These are phyloP conservation scores for Sarocladium oryzae DNA, from an alignment of 2,329 filamentous ascomycete genomes.

Conservation along the genomic window DNA sequence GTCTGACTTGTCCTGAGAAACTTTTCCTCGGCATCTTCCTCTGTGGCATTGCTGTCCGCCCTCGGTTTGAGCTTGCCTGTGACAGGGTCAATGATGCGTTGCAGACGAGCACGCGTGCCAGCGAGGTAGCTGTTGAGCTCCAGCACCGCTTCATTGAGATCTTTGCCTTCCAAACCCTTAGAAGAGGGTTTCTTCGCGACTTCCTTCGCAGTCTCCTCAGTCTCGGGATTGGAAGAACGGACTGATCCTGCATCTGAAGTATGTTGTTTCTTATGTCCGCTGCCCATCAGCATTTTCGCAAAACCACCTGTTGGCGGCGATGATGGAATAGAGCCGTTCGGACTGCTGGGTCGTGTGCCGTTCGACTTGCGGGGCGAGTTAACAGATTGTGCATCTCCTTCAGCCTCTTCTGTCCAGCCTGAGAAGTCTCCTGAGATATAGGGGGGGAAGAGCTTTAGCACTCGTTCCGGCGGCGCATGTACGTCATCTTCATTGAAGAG, in stretches of 20 bases:
- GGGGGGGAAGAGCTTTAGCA: conserved; percentile 77
- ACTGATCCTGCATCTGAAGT: conserved; percentile 54
- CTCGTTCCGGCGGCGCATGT: conserved; percentile 80
- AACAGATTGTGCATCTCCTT: background rate
- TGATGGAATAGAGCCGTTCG: conserved; percentile 20
- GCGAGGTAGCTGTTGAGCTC: conserved; percentile 85
- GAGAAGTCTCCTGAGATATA: conserved; percentile 79
- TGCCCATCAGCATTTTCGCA: conserved; percentile 46
- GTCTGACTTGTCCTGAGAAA: conserved; percentile 42
- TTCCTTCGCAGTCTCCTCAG: conserved; percentile 38
- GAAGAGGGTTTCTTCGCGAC: background rate
- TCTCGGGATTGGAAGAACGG: conserved; percentile 40
- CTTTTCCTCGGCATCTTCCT: conserved; percentile 48
- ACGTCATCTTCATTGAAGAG: conserved; percentile 80
- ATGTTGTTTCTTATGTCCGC: conserved; percentile 32
- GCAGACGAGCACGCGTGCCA: conserved; percentile 65
- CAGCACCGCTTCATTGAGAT: conserved; percentile 72
- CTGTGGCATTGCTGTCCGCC: conserved; percentile 33
- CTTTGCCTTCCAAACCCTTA: conserved; percentile 61
- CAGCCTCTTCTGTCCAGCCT: conserved; percentile 38
- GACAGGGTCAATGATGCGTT: conserved; percentile 54
- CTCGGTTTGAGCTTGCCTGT: conserved; percentile 54
- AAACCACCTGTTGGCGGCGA: conserved; percentile 40
- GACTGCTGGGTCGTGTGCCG: conserved; percentile 19
- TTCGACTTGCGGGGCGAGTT: conserved; percentile 18